phyloP scores from a whole-genome alignment of 371 early-diverging fungal genomes.

The Rhizopus delemar region DNA sequence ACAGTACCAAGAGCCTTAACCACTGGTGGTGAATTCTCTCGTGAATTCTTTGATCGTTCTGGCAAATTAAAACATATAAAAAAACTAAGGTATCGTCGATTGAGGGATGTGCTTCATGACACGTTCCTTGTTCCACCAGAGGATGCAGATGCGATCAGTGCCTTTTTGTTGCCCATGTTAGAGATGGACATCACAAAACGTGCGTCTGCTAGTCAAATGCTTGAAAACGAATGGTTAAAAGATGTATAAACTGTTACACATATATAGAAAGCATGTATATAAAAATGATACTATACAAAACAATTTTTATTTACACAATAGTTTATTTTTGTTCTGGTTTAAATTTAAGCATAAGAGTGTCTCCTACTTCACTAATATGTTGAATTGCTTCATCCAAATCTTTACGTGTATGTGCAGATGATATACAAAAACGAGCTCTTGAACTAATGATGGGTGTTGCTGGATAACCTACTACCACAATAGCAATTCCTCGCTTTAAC shows the following conservation, averaged over 20 bases:
- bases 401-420: constrained; percentile 92
- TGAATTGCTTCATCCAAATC: constrained; percentile 80
- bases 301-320: neutral
- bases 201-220: constrained; percentile 57
- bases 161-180: constrained; percentile 76
- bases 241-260: constrained; percentile 6
- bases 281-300: neutral
- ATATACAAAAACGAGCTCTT: constrained; percentile 97
- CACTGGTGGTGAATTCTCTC: constrained; percentile 73
- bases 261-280: neutral
- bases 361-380: constrained; percentile 62
- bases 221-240: constrained; percentile 61
- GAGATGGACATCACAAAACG: constrained; percentile 66
- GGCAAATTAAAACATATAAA: constrained; percentile 86
- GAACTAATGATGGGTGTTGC: constrained; percentile 97
- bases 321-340: constrained; percentile 4
- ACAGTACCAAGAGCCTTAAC: constrained; percentile 76
- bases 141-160: constrained; percentile 59
- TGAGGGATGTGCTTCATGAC: constrained; percentile 82
- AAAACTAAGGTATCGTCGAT: constrained; percentile 77
- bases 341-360: constrained; percentile 55
- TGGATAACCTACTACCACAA: constrained; percentile 99
- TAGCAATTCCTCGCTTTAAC: constrained; percentile 90
- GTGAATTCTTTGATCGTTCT: constrained; percentile 79
- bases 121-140: constrained; percentile 68